Base-by-base conservation (phyloP, 352 stramenopile genomes). In the Elongisporangium senticosum region DNA sequence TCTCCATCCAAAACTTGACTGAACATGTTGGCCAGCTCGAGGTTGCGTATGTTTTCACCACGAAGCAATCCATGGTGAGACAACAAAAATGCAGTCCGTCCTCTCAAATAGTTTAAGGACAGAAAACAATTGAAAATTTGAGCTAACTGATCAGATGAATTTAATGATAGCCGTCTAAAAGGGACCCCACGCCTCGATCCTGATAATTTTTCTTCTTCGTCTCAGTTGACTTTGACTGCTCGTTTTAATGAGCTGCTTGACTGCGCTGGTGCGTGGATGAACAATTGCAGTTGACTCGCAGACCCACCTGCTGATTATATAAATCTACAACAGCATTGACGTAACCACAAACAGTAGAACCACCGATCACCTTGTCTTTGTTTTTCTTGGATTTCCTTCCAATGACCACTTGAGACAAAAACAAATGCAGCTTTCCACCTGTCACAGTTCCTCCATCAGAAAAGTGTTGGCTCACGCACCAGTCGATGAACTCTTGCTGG, bases 191-290 rank as follows among this genome's bases (percentile, higher is more conserved):
- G n/a, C 59, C 48, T 54, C 48, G 5, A 20, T 65, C 53, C 14
- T 33, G 24, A 7, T 33, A 33, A 33, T 54, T 20, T 24, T 51
- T 53, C 24, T 61, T 65, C 23, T 37, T 28, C 10, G 59, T 65
- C 43, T 23, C 28, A 21, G 59, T 61, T 2, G 59, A 28, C 37
- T 65, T 23, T 40, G 49, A 39, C 28, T 57, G 59, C 15, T 49
- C 58, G 43, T 64, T 64, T 51, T 64, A n/a, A 56, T 51, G 15
- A 64, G 24, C 26, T 61, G 53, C 21, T 65, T 61, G n/a, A 65
- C 53, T 37, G 26, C 7, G 40, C 19, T 49, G 1, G 53, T 43
- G 7, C 53, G 33, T 7, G 59, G 59, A 47, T 64, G 59, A 11
- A n/a, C 14, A 37, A 59, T 64, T 2, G 52, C 56, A 40, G 51